These are phyloP conservation scores for Rutidosis leptorrhynchoides DNA, from an alignment of 129 eudicot species.

Conservation along the genomic window DNA sequence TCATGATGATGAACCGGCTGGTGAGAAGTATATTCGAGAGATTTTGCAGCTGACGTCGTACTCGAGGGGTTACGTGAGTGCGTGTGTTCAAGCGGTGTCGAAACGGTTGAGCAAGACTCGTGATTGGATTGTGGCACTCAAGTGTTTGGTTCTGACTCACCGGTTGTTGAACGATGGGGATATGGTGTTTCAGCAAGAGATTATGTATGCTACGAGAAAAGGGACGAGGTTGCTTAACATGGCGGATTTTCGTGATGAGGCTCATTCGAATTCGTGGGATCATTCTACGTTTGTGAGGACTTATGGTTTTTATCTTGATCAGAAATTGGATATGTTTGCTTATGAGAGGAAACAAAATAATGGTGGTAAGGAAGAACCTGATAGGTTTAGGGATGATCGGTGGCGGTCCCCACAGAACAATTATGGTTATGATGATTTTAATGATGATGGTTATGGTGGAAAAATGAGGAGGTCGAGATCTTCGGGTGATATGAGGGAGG, in stretches of 20 bases:
- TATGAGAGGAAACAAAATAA: conserved; percentile 46
- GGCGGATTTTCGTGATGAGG: conserved; percentile 46
- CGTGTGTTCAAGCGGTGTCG: conserved; percentile 38
- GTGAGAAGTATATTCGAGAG: conserved; percentile 36
- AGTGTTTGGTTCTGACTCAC: conserved; percentile 31
- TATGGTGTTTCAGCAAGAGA: conserved; percentile 44
- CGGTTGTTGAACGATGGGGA: conserved; percentile 34
- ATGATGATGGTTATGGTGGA: conserved; percentile 21
- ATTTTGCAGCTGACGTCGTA: conserved; percentile 32
- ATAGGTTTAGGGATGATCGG: conserved; percentile 47
- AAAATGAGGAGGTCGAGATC: conserved; percentile 32
- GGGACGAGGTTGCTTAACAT: conserved; percentile 46
- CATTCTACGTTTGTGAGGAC: conserved; percentile 79
- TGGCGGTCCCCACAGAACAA: conserved; percentile 53
- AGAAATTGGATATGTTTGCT: conserved; percentile 57
- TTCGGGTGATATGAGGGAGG: conserved; percentile 32
- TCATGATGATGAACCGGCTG: conserved; percentile 34
- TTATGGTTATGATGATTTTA: conserved; percentile 22
- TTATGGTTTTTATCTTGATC: conserved; percentile 69
- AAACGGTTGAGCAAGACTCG: conserved; percentile 62
- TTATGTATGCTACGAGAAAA: conserved; percentile 66
- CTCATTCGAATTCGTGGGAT: conserved; percentile 67
- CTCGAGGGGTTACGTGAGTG: conserved; percentile 41
- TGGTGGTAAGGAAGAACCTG: conserved; percentile 39
- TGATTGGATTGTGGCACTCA: conserved; percentile 38